Evolutionary conservation across 2,329 filamentous ascomycete genomes (phyloP).

Genomic region (Botrytis pseudocinerea): DNA sequence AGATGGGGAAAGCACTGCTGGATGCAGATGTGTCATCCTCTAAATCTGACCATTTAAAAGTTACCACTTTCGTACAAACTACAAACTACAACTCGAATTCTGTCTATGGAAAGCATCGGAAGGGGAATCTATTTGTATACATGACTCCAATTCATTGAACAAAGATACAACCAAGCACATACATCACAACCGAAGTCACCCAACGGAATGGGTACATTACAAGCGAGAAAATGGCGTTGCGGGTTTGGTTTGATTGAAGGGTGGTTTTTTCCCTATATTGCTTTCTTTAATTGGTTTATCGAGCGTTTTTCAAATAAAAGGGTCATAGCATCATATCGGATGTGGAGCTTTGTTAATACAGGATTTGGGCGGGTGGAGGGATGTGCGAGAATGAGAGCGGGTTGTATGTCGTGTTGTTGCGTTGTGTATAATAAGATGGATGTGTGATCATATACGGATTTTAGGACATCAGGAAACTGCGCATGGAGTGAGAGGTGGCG

Average conservation of each 20-base stretch:
- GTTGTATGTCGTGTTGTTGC: neutral
- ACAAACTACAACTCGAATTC: neutral
- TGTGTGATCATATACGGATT: slow-evolving; percentile 1
- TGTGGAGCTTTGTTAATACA: neutral
- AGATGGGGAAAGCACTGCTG: slow-evolving; percentile 55
- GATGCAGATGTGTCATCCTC: slow-evolving; percentile 66
- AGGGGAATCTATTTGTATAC: neutral
- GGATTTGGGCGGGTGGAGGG: neutral
- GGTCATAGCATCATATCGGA: neutral
- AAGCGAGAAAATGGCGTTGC: neutral
- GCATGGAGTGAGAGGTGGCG: neutral
- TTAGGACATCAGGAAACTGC: neutral
- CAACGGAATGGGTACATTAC: neutral
- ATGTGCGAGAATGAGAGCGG: neutral
- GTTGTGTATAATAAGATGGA: slow-evolving; percentile 18
- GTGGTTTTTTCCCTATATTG: neutral
- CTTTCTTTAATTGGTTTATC: neutral
- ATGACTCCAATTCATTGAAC: neutral
- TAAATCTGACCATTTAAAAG: slow-evolving; percentile 40
- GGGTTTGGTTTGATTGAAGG: neutral
- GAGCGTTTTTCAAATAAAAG: slow-evolving; percentile 4
- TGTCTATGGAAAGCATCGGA: neutral
- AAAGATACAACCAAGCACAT: neutral
- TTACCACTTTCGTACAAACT: neutral
- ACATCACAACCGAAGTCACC: neutral